These are phyloP conservation scores for Umbellularia californica DNA, from an alignment of 164 flowering plant genomes.

Conservation along the genomic window DNA sequence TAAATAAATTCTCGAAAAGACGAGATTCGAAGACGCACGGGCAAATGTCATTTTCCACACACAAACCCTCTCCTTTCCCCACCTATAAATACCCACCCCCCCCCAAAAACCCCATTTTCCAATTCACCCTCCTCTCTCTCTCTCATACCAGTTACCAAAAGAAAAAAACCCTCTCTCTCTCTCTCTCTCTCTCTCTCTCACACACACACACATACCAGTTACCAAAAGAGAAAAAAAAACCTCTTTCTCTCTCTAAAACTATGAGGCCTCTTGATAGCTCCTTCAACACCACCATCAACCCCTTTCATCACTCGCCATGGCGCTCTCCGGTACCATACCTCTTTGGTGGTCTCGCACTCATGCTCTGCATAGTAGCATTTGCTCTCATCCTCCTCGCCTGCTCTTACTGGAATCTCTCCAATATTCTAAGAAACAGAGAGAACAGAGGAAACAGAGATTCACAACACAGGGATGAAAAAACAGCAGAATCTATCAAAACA, in stretches of 20 bases:
- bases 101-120: slow-evolving; percentile 1
- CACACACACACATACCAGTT: no score
- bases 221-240: no score
- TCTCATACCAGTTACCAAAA: not conserved
- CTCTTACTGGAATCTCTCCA: slow-evolving; percentile 74
- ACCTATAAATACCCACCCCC: slow-evolving; percentile 15
- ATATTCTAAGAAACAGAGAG: slow-evolving; percentile 27
- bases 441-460: slow-evolving; percentile 20
- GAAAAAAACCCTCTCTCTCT: not conserved
- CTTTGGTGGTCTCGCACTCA: slow-evolving; percentile 77
- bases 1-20: no score
- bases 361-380: slow-evolving; percentile 73
- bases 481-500: slow-evolving; percentile 15
- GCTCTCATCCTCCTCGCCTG: slow-evolving; percentile 73
- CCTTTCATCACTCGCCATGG: slow-evolving; percentile 43
- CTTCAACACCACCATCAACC: not conserved
- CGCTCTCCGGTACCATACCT: slow-evolving; percentile 85
- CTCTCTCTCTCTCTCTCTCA: not conserved
- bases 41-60: not conserved
- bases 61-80: not conserved
- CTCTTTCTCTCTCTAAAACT: not conserved
- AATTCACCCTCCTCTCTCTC: not conserved
- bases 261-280: not conserved
- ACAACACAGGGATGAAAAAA: not conserved
- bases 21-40: no score